Base-by-base conservation (phyloP, 2,329 filamentous ascomycete species). In the Aureobasidium namibiae region DNA sequence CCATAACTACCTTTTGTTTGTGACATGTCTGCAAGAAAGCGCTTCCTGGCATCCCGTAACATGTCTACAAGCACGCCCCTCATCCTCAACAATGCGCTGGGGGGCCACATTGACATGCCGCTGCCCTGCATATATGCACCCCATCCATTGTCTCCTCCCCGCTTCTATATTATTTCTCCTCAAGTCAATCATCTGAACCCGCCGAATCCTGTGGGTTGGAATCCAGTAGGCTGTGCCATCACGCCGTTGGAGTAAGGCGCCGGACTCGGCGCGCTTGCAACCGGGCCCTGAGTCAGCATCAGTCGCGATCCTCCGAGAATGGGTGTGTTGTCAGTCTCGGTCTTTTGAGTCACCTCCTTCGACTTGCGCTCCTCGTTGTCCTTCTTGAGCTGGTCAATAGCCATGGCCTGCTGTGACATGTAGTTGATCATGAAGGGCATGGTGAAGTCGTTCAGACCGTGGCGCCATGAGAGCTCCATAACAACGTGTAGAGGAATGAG, bases 401-500 rank as follows among this genome's bases (percentile, higher is more conserved):
- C 87, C 65, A 88, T 85, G 39, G 90, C 91, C 76, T 97, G 92
- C 75, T 96, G 91, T 66, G 87, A 85, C 64, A 99, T 81, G 79
- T 95, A 88, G 79, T 97, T 99, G 83, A 99, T 97, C 90, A 99
- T 95, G 81, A 95, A 99, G 18, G 94, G 94, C 95, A 99, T 99
- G 49, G 92, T 95, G 77, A 96, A 99, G 78, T 99, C 94, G 68
- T 87, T 85, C 39, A 99, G 87, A 61, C 91, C 90, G 72, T 96
- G 82, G 67, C 94, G 92, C 94, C 94, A 99, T 61, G 94, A 97
- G 60, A 99, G 83, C 78, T 99, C 94, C 74, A 99, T 84, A 61
- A 99, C 88, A 56, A 95, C 80, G 70, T 97, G 91, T 3, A 95
- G 88, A 18, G 90, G 90, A 67, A 99, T 92, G 63, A 99, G 87